These are phyloP conservation scores for Sporothrix humicola DNA, from an alignment of 2,329 filamentous ascomycete genomes.

Conservation along the genomic window DNA sequence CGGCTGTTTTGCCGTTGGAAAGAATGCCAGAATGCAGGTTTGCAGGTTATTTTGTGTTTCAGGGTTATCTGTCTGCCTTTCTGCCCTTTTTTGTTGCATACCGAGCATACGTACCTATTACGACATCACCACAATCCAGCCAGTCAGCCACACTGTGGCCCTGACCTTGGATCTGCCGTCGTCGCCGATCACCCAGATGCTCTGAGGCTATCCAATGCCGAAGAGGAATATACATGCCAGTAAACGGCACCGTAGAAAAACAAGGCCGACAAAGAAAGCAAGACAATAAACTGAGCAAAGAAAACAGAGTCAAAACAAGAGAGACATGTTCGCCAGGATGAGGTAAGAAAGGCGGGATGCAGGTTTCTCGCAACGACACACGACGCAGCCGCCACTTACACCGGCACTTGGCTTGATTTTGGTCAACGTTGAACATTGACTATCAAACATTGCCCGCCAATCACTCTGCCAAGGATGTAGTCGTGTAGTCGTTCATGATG, in stretches of 20 bases:
- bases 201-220: not conserved
- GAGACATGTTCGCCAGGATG: not conserved
- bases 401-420: conserved; percentile 9
- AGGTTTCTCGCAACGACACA: not conserved
- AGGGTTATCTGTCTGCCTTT: not conserved
- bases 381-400: conserved; percentile 11
- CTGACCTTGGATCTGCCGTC: conserved; percentile 9
- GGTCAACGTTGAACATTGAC: not conserved
- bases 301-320: not conserved
- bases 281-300: not conserved
- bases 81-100: conserved; percentile 9
- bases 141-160: not conserved
- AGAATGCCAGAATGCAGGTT: not conserved
- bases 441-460: not conserved
- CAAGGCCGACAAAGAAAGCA: not conserved
- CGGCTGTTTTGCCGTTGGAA: not conserved
- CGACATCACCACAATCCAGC: conserved; percentile 11
- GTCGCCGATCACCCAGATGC: conserved; percentile 8
- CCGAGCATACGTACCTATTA: conserved; percentile 24
- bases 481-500: too few species aligned
- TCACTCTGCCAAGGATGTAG: too few species aligned
- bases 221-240: not conserved
- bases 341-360: conserved; percentile 10
- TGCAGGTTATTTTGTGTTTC: not conserved
- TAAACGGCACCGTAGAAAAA: not conserved